A percentile compares a stretch with the other conserved stretches of the same genome.
phyloP scores from a whole-genome alignment of 2,329 filamentous ascomycete genomes.

The Arthrocladium fulminans region DNA sequence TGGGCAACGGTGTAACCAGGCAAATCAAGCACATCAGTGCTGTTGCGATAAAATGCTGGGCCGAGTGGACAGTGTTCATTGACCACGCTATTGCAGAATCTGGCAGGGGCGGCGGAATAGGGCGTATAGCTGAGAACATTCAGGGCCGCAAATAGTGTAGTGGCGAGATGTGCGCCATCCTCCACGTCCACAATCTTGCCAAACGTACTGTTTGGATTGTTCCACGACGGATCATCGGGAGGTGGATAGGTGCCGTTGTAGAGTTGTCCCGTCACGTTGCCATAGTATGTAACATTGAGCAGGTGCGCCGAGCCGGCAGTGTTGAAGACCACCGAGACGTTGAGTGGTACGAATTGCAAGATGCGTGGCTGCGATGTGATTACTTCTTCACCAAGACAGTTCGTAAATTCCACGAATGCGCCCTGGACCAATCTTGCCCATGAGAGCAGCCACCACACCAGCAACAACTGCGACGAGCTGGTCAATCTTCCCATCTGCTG shows the following conservation, averaged over 20 bases:
- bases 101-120: constrained; percentile 43
- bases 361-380: constrained; percentile 51
- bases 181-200: constrained; percentile 71
- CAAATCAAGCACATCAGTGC: constrained; percentile 44
- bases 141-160: constrained; percentile 64
- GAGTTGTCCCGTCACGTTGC: constrained; percentile 75
- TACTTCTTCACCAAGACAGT: constrained; percentile 60
- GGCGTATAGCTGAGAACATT: constrained; percentile 71
- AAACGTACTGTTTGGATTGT: constrained; percentile 48
- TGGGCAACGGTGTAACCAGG: constrained; percentile 66
- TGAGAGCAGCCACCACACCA: not conserved
- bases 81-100: constrained; percentile 58
- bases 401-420: constrained; percentile 68
- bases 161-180: constrained; percentile 50
- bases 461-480: not conserved
- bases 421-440: constrained; percentile 32
- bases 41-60: constrained; percentile 58
- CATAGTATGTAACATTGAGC: constrained; percentile 73
- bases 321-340: constrained; percentile 67
- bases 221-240: constrained; percentile 52
- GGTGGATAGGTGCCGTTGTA: constrained; percentile 51
- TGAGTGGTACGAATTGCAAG: constrained; percentile 72
- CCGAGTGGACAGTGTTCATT: constrained; percentile 62
- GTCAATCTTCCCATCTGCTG: not conserved
- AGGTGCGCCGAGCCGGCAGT: constrained; percentile 50